phyloP scores from a whole-genome alignment of 2,329 filamentous ascomycete species.

The Ilyonectria sp. region DNA sequence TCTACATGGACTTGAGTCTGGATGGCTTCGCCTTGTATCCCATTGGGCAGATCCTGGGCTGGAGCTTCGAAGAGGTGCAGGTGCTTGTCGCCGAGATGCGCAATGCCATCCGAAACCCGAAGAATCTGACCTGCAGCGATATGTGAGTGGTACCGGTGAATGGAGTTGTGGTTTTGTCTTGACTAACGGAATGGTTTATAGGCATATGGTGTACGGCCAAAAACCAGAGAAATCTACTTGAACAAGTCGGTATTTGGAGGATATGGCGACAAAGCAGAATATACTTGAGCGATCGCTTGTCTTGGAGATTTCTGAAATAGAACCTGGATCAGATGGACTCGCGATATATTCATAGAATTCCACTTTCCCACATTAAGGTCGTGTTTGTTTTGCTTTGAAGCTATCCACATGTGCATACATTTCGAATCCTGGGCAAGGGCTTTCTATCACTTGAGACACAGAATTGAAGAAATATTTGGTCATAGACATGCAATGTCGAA shows the following conservation, averaged over 20 bases:
- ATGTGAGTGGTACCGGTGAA: not conserved
- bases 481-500: not conserved
- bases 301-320: too few relatives aligned
- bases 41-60: constrained; percentile 23
- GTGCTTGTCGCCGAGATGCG: constrained; percentile 29
- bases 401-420: not conserved
- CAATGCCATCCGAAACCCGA: constrained; percentile 8
- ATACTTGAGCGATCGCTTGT: too few relatives aligned
- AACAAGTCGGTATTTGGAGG: too few relatives aligned
- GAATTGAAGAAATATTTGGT: too few relatives aligned
- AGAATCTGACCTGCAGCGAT: constrained; percentile 15
- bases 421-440: too few relatives aligned
- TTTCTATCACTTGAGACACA: too few relatives aligned
- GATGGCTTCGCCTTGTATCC: constrained; percentile 30
- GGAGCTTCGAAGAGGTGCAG: constrained; percentile 23
- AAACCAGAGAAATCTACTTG: not conserved
- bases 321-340: too few relatives aligned
- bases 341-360: too few relatives aligned
- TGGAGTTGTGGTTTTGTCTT: not conserved
- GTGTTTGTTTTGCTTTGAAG: too few relatives aligned
- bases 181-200: not conserved
- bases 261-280: too few relatives aligned
- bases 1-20: constrained; percentile 31
- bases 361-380: too few relatives aligned
- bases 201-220: constrained; percentile 13